phyloP scores from a whole-genome alignment of 257 asterid species.

The Fraxinus excelsior region DNA sequence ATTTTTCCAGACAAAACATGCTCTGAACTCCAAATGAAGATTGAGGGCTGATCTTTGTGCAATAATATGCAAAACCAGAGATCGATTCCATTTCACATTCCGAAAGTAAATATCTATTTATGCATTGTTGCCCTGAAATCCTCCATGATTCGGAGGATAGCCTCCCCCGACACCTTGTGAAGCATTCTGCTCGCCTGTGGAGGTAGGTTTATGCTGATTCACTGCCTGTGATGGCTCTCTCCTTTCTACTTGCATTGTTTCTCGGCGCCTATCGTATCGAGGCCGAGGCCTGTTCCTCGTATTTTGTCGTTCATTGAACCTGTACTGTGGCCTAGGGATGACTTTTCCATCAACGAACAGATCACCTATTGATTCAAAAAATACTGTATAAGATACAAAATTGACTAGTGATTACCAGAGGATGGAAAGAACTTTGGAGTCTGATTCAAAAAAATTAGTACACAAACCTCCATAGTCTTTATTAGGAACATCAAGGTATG shows the following conservation, averaged over 20 bases:
- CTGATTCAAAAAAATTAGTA: background rate
- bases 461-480: slow-evolving; percentile 84
- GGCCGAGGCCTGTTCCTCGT: slow-evolving; percentile 70
- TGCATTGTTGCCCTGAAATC: slow-evolving; percentile 28
- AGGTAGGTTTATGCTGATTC: slow-evolving; percentile 28
- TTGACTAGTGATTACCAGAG: background rate
- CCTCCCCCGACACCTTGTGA: slow-evolving; percentile 21
- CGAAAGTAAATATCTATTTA: background rate
- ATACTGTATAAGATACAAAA: slow-evolving; percentile 8
- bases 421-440: background rate
- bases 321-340: slow-evolving; percentile 73
- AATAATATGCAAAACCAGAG: background rate
- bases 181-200: slow-evolving; percentile 23
- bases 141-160: slow-evolving; percentile 20
- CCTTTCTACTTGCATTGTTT: slow-evolving; percentile 72
- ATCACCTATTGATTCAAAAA: slow-evolving; percentile 53
- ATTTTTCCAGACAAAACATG: background rate
- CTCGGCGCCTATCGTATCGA: slow-evolving; percentile 75
- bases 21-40: background rate
- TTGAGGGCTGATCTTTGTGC: background rate
- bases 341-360: slow-evolving; percentile 78
- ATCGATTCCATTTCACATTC: background rate
- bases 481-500: slow-evolving; percentile 84
- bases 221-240: slow-evolving; percentile 40
- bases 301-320: slow-evolving; percentile 58